These are phyloP conservation scores for Athelia psychrophila DNA, from an alignment of 1,284 basidiomycete genomes.

Conservation along the genomic window DNA sequence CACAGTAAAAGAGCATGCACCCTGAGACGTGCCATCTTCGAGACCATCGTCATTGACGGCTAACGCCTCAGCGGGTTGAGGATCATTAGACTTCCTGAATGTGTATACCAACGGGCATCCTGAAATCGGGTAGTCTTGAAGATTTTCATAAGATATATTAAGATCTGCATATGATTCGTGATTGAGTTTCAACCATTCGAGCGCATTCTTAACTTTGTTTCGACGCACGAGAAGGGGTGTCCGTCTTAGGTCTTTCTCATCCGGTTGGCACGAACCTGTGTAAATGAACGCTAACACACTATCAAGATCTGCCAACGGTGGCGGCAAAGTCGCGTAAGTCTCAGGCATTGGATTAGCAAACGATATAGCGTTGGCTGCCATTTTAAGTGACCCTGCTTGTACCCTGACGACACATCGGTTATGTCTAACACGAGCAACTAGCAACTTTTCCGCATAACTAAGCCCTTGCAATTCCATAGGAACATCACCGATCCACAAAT, in stretches of 20 bases:
- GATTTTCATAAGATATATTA: slow-evolving; percentile 19
- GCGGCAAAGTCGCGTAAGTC: slow-evolving; percentile 8
- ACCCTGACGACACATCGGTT: slow-evolving; percentile 2
- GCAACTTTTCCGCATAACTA: neutral
- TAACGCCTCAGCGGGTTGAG: slow-evolving; percentile 10
- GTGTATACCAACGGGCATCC: slow-evolving; percentile 15
- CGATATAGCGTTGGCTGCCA: slow-evolving; percentile 7
- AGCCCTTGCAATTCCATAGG: neutral
- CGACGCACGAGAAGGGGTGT: slow-evolving; percentile 27
- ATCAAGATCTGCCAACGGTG: slow-evolving; percentile 8
- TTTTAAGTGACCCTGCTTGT: no score
- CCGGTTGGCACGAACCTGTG: slow-evolving; percentile 17
- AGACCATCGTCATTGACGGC: slow-evolving; percentile 5
- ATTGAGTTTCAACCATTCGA: slow-evolving; percentile 30
- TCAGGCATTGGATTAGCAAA: slow-evolving; percentile 9
- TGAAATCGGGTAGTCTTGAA: slow-evolving; percentile 16
- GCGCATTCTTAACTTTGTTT: slow-evolving; percentile 14
- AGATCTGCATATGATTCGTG: slow-evolving; percentile 23
- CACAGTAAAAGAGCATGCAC: slow-evolving; percentile 15
- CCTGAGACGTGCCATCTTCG: slow-evolving; percentile 13
- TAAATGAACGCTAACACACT: slow-evolving; percentile 9
- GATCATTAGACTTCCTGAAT: slow-evolving; percentile 8
- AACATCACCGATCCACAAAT: neutral
- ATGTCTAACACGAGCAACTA: slow-evolving; percentile 7
- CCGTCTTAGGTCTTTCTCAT: slow-evolving; percentile 26